phyloP scores from a whole-genome alignment of 1,284 basidiomycete species.

The Tylopilus sp. region DNA sequence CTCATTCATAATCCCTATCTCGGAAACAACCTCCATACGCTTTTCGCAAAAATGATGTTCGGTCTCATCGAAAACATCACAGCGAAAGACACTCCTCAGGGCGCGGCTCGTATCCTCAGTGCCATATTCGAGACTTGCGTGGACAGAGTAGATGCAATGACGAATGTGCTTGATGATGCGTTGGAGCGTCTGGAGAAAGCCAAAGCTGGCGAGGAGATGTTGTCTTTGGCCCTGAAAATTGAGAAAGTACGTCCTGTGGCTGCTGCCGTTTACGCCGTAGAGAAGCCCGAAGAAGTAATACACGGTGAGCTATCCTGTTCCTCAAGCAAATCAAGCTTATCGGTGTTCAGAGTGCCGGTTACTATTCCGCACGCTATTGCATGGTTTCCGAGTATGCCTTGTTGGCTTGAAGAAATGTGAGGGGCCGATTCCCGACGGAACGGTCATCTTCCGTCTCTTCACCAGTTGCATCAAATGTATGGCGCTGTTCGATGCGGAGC shows the following conservation, averaged over 20 bases:
- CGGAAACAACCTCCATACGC: slow-evolving; percentile 78
- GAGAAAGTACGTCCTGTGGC: slow-evolving; percentile 79
- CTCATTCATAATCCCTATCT: slow-evolving; percentile 89
- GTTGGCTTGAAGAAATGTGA: slow-evolving; percentile 77
- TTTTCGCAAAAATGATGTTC: slow-evolving; percentile 92
- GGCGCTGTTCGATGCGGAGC: slow-evolving; percentile 79
- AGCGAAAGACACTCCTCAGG: slow-evolving; percentile 65
- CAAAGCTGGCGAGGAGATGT: slow-evolving; percentile 45
- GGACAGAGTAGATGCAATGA: slow-evolving; percentile 83
- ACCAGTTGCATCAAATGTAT: slow-evolving; percentile 82
- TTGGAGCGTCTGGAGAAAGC: slow-evolving; percentile 43
- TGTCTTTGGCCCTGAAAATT: slow-evolving; percentile 52
- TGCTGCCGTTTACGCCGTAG: slow-evolving; percentile 66
- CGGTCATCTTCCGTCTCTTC: slow-evolving; percentile 83
- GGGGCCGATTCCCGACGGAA: slow-evolving; percentile 79
- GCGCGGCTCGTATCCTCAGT: slow-evolving; percentile 62
- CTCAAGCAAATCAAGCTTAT: slow-evolving; percentile 11
- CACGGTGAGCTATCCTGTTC: slow-evolving; percentile 47
- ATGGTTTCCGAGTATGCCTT: slow-evolving; percentile 85
- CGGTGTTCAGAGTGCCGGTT: slow-evolving; percentile 66
- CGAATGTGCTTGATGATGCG: slow-evolving; percentile 60
- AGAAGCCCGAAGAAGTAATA: slow-evolving; percentile 71
- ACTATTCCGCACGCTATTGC: slow-evolving; percentile 85
- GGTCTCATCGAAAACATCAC: slow-evolving; percentile 84
- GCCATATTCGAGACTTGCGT: slow-evolving; percentile 83